Evolutionary conservation across 202 grass and related monocot genomes (phyloP).

Genomic region (Panicum hallii): DNA sequence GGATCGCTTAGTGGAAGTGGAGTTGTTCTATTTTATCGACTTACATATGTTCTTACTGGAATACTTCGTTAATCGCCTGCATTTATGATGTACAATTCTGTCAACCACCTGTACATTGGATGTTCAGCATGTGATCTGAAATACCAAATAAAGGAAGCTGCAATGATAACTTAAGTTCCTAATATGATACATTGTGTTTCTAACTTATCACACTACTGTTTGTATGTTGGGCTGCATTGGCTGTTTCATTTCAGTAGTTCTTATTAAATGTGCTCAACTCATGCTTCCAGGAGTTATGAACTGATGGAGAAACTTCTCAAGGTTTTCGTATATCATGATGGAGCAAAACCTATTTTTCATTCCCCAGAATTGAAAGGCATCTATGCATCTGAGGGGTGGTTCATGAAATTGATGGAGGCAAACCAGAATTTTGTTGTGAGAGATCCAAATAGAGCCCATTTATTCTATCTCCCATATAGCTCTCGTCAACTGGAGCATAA

Average conservation of each 20-base stretch:
- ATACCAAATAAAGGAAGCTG: neutral
- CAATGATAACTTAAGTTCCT: neutral
- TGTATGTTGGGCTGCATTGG: neutral
- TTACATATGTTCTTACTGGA: neutral
- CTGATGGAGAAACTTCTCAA: conserved; percentile 87
- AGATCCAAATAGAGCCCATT: conserved; percentile 70
- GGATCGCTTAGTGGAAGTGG: neutral
- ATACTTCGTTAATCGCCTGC: conserved; percentile 3
- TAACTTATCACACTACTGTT: neutral
- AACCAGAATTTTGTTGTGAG: conserved; percentile 76
- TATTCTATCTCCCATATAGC: conserved; percentile 89
- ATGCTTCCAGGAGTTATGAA: conserved; percentile 86
- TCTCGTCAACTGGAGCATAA: conserved; percentile 69
- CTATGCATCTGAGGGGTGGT: conserved; percentile 95
- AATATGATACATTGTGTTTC: neutral
- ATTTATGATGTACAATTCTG: neutral
- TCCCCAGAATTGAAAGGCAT: conserved; percentile 83
- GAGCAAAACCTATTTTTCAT: conserved; percentile 83
- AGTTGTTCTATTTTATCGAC: neutral
- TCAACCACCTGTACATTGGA: neutral
- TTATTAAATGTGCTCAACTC: conserved; percentile 37
- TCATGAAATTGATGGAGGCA: conserved; percentile 89
- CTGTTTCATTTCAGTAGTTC: conserved; percentile 27
- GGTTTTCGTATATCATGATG: conserved; percentile 90
- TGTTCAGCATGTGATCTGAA: neutral